A percentile compares a stretch with the other conserved stretches of the same genome.
phyloP scores from a whole-genome alignment of 1,139 yeast genomes.

The Blastobotrys malaysiensis region DNA sequence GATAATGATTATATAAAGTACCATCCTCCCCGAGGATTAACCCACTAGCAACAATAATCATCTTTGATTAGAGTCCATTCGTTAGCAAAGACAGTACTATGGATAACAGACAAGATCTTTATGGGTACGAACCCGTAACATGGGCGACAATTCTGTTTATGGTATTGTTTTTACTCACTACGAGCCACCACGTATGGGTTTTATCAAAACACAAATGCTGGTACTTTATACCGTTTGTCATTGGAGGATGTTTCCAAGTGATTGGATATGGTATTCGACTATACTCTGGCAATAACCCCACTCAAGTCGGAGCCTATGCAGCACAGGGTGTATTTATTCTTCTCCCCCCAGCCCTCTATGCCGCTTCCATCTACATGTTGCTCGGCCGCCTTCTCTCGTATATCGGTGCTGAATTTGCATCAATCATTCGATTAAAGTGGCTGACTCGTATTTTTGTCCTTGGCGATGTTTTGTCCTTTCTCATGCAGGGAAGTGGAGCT shows the following conservation, averaged over 20 bases:
- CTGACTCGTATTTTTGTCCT: slow-evolving; percentile 39
- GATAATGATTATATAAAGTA: too few relatives aligned
- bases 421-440: slow-evolving; percentile 32
- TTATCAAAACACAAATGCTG: background rate
- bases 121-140: background rate
- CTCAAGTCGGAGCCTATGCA: slow-evolving; percentile 23
- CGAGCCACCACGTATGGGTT: background rate
- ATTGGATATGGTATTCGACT: background rate
- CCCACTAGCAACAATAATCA: too few relatives aligned
- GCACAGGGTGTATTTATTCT: slow-evolving; percentile 36
- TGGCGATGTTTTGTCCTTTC: slow-evolving; percentile 41
- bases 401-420: slow-evolving; percentile 28
- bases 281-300: background rate
- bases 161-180: background rate
- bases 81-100: too few relatives aligned
- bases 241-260: background rate
- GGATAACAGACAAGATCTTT: too few relatives aligned
- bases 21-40: too few relatives aligned
- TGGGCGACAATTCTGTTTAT: background rate
- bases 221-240: background rate
- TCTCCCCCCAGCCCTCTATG: slow-evolving; percentile 41
- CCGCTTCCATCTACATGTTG: slow-evolving; percentile 43
- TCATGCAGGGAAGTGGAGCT: slow-evolving; percentile 43
- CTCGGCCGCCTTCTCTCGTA: slow-evolving; percentile 35
- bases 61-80: too few relatives aligned